These are phyloP conservation scores for Yarrowia yakushimensis DNA, from an alignment of 805 yeast species.

Conservation along the genomic window DNA sequence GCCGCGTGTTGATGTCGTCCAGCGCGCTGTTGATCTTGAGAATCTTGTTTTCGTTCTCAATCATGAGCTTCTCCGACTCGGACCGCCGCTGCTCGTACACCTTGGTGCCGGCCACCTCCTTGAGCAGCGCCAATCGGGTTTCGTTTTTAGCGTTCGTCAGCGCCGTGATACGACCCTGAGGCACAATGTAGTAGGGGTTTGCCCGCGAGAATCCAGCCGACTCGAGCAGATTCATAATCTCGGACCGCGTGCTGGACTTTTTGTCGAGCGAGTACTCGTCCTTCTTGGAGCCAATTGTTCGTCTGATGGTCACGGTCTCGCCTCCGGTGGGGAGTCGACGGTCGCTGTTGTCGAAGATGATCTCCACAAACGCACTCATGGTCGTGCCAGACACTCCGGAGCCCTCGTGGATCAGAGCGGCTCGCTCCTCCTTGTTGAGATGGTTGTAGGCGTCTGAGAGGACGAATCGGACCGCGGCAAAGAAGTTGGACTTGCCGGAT, in stretches of 20 bases:
- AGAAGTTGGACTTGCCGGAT: constrained; percentile 94
- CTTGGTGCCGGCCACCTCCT: constrained; percentile 93
- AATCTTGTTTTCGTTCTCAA: constrained; percentile 62
- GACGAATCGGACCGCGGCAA: constrained; percentile 91
- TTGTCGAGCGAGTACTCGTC: constrained; percentile 87
- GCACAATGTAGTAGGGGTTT: constrained; percentile 93
- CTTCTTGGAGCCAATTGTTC: constrained; percentile 90
- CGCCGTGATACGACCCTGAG: constrained; percentile 88
- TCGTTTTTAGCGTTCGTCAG: constrained; percentile 84
- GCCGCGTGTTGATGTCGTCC: constrained; percentile 62
- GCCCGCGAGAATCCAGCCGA: constrained; percentile 88
- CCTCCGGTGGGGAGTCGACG: constrained; percentile 67
- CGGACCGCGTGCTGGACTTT: constrained; percentile 72
- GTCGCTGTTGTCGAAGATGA: constrained; percentile 77
- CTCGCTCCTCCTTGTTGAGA: constrained; percentile 79
- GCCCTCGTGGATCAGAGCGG: constrained; percentile 84
- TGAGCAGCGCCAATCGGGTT: constrained; percentile 72
- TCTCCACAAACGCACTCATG: constrained; percentile 89
- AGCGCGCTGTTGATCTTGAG: constrained; percentile 73
- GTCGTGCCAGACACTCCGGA: constrained; percentile 55
- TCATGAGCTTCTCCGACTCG: constrained; percentile 79
- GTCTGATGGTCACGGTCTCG: constrained; percentile 67
- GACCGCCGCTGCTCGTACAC: constrained; percentile 78
- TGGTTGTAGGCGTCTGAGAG: constrained; percentile 85
- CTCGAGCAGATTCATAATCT: constrained; percentile 76